Base-by-base conservation (phyloP, 2,329 filamentous ascomycete species). In the Rhytidhysteron rufulum region DNA sequence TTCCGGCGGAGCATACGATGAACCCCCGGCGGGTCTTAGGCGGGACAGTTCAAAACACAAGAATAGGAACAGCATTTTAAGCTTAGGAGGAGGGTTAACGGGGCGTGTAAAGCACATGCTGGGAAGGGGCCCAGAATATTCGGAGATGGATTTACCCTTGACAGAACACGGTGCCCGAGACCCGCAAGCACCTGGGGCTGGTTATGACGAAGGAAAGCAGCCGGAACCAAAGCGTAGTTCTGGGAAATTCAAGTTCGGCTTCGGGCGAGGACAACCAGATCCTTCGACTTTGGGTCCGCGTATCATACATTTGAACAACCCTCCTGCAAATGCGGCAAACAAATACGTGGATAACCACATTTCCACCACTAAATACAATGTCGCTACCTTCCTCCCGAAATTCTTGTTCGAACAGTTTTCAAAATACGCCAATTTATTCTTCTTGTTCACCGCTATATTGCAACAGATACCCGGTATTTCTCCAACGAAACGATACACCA, bases 361-460 rank as follows among this genome's bases (percentile, higher is more conserved):
- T 48, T 97, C 91, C 31, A 98, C 93, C 5, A 86, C 93, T 48
- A 98, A 98, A 69, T 98, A 98, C 79, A 98, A 97, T 65, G 57
- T 88, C 59, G 76, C 87, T 40, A 95, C 89, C 16, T 98, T 98
- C 66, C 63, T 97, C 15, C 93, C 93, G 37, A 98, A 98, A 68
- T 98, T 98, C 69, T 75, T 98, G 41, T 89, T 91, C 65, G 93
- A 98, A 67, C 93, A 98, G 65, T 98, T 98, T 70, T 96, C 90
- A 46, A 98, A 96, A 74, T 95, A 96, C 68, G 93, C 93, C 73
- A 98, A 98, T 69, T 70, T 98, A 60, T 98, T 98, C 75, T 98
- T 98, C 85, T 79, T 98, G 63, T 97, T 98, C 67, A 98, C 93
- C 27, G 90, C 93, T 13, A 83, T 81, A 30, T 72, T 98, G 33